Evolutionary conservation across 371 early-diverging fungal genomes (phyloP).

Genomic region (Rhizopus microsporus): DNA sequence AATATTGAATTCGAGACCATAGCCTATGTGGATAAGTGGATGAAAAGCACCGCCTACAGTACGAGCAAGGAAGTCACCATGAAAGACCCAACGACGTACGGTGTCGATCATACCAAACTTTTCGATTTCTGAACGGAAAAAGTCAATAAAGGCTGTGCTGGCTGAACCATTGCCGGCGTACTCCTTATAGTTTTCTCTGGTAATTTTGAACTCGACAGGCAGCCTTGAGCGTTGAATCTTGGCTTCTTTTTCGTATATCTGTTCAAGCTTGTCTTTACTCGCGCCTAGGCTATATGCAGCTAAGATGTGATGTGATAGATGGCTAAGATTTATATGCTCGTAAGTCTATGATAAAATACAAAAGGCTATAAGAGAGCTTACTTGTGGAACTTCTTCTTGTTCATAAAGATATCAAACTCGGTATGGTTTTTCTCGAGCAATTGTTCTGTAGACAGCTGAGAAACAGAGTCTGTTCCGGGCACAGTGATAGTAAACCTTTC

Average conservation of each 20-base stretch:
- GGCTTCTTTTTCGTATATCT: conserved; percentile 52
- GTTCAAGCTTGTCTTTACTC: conserved; percentile 42
- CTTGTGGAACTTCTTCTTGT: too few relatives aligned
- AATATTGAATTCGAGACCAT: conserved; percentile 64
- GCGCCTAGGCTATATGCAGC: conserved; percentile 60
- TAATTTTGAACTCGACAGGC: conserved; percentile 29
- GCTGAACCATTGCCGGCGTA: conserved; percentile 41
- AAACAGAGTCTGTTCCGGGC: too few relatives aligned
- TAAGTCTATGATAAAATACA: too few relatives aligned
- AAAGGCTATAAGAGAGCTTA: too few relatives aligned
- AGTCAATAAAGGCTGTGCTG: conserved; percentile 45
- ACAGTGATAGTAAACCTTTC: too few relatives aligned
- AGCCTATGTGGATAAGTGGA: conserved; percentile 68
- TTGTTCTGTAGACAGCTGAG: too few relatives aligned
- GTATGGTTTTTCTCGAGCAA: too few relatives aligned
- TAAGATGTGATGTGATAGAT: conserved; percentile 56
- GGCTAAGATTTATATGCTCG: conserved; percentile 23
- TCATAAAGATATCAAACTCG: too few relatives aligned
- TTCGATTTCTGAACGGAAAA: conserved; percentile 52
- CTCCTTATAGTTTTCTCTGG: conserved; percentile 39
- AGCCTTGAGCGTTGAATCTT: conserved; percentile 36
- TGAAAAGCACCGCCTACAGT: conserved; percentile 56
- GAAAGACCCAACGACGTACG: conserved; percentile 49
- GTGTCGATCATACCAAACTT: conserved; percentile 43
- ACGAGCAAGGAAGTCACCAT: conserved; percentile 42